Percentiles rank a stretch among this genome's conserved stretches.
Conservation (phyloP, 352 stramenopile genomes). For the Globisporangium iwayamae region DNA sequence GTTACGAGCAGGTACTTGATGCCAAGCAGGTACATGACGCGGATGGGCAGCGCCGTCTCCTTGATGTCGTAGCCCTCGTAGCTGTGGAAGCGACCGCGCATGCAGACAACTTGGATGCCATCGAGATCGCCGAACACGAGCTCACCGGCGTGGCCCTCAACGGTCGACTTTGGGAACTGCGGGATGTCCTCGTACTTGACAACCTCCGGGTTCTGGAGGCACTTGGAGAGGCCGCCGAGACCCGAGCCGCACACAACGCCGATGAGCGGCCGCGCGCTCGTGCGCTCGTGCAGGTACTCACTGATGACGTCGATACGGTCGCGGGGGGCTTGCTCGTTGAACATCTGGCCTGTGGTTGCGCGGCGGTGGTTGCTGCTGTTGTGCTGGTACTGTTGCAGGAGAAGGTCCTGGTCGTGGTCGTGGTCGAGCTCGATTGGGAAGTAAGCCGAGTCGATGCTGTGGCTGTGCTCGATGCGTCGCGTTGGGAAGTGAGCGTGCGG, state of each 20-base stretch:
- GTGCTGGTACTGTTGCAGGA: conserved; percentile 6
- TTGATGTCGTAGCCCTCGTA: conserved; percentile 97
- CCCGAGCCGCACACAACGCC: conserved; percentile 94
- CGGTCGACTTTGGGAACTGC: conserved; percentile 90
- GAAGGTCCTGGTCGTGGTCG: conserved; percentile 15
- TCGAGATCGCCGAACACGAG: conserved; percentile 94
- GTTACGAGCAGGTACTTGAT: conserved; percentile 96
- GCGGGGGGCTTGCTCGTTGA: conserved; percentile 53
- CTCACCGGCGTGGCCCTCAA: conserved; percentile 93
- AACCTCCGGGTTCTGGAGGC: conserved; percentile 81
- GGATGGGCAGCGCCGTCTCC: conserved; percentile 92
- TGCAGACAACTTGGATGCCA: conserved; percentile 86
- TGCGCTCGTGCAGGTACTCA: conserved; percentile 58
- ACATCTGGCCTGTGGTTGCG: conserved; percentile 58
- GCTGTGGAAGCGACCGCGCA: conserved; percentile 95
- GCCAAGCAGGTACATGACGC: conserved; percentile 93
- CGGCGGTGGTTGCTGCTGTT: conserved; percentile 26
- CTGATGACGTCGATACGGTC: conserved; percentile 81
- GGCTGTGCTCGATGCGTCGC: conserved; percentile 38
- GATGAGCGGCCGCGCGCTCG: conserved; percentile 54
- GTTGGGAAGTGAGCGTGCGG: conserved; percentile 23
- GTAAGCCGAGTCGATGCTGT: conserved; percentile 37
- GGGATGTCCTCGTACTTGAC: conserved; percentile 94
- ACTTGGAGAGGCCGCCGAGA: conserved; percentile 90
- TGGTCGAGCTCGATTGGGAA: conserved; percentile 12